Evolutionary conservation across 805 yeast genomes (phyloP), one percentile per base, ranked within the genome.

Genomic region (Candida quercuum): DNA sequence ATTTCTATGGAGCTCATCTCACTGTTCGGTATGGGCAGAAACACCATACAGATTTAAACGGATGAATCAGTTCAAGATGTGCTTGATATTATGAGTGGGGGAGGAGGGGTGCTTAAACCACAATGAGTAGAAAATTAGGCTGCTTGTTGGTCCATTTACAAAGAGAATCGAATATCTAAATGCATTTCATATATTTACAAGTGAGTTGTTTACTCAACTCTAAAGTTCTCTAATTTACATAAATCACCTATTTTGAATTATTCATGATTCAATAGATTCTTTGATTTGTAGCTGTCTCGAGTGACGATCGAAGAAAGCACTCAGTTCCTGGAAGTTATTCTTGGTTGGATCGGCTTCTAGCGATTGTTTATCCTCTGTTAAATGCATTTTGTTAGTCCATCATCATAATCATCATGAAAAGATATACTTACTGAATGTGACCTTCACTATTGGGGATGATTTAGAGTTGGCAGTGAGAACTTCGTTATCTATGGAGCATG

Each of bases 201-300:
- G 31, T 28, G 7, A 7, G 7, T 10, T 4, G 12, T 6, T 14
- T 15, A 22, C 24, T 9, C 24, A 22, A 14, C 29, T 27, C 7
- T 15, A 27, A 14, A 27, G 6, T 27, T 10, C 9, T 11, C 17
- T 10, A 27, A 25, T 10, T 25, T 25, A 25, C 14, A 25, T 22
- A n/a, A n/a, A n/a, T n/a, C n/a, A 22, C 24, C 8, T 8, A 22
- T 22, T 22, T 9, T 22, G 8, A 8, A 22, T 23, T 12, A 18
- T 12, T 42, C 38, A 62, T 18, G 57, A 60, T 41, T 68, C 66
- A 38, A 85, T 76, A 42, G 82, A 81, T 42, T 87, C 95, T 52
- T 84, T 71, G 49, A 88, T 69, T 42, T 78, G 78, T 49, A 89
- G 63, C 51, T 77, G 74, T 61, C 95, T 77, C 9, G 96, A 86